Evolutionary conservation across 2,329 filamentous ascomycete genomes (phyloP).

Genomic region (Fusarium foetens): DNA sequence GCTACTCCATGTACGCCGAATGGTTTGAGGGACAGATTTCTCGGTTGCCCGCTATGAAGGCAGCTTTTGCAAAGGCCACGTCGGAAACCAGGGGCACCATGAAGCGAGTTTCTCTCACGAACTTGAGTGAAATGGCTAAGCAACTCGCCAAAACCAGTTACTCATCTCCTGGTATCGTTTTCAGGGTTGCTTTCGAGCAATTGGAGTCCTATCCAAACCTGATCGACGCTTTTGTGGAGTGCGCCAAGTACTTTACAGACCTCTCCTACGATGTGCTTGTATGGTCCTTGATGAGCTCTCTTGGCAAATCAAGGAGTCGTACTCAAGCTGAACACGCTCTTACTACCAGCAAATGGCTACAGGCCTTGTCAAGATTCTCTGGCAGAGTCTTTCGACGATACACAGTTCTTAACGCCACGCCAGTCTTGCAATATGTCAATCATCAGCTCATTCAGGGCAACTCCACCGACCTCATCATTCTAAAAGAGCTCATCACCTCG

Average conservation of each 20-base stretch:
- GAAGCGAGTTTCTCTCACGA: slow-evolving; percentile 89
- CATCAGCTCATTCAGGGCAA: slow-evolving; percentile 84
- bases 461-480: slow-evolving; percentile 88
- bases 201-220: slow-evolving; percentile 95
- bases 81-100: slow-evolving; percentile 86
- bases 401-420: slow-evolving; percentile 81
- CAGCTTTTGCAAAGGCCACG: slow-evolving; percentile 79
- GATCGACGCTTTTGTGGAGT: slow-evolving; percentile 94
- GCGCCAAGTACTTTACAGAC: slow-evolving; percentile 91
- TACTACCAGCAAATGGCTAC: slow-evolving; percentile 90
- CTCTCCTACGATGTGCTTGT: slow-evolving; percentile 93
- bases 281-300: slow-evolving; percentile 86
- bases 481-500: slow-evolving; percentile 87
- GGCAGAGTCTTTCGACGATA: slow-evolving; percentile 91
- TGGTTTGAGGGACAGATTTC: slow-evolving; percentile 88
- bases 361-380: slow-evolving; percentile 89
- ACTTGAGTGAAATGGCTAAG: slow-evolving; percentile 85
- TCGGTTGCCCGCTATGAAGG: slow-evolving; percentile 78
- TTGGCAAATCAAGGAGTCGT: slow-evolving; percentile 71
- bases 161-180: slow-evolving; percentile 89
- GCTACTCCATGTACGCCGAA: slow-evolving; percentile 92
- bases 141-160: slow-evolving; percentile 92
- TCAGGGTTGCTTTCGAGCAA: slow-evolving; percentile 87
- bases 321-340: slow-evolving; percentile 71
- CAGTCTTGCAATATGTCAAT: slow-evolving; percentile 89